Evolutionary conservation across 1,139 yeast genomes (phyloP).

Genomic region (Suhomyces taliae): DNA sequence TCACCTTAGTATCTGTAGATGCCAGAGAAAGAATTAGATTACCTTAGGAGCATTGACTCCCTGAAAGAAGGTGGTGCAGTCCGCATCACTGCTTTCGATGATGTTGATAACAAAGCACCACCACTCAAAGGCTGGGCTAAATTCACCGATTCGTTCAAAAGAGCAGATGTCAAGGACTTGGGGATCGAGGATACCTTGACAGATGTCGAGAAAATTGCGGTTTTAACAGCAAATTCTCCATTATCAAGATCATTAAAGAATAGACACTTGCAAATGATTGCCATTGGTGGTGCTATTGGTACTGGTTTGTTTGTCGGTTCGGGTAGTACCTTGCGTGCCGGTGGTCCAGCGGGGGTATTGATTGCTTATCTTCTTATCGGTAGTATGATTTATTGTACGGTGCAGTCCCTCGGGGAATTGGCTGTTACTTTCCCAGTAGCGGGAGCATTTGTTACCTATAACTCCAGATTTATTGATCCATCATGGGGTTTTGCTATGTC

Average conservation of each 20-base stretch:
- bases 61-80: conserved; percentile 43
- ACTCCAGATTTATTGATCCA: conserved; percentile 66
- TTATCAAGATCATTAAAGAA: conserved; percentile 60
- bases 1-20: conserved; percentile 14
- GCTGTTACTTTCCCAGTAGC: conserved; percentile 77
- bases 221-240: conserved; percentile 68
- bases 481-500: conserved; percentile 80
- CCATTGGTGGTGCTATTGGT: conserved; percentile 86
- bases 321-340: conserved; percentile 62
- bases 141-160: conserved; percentile 56
- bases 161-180: conserved; percentile 45
- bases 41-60: conserved; percentile 39
- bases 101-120: conserved; percentile 23
- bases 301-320: conserved; percentile 77
- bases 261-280: conserved; percentile 77
- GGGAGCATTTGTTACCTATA: conserved; percentile 75
- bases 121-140: conserved; percentile 37
- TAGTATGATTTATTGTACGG: conserved; percentile 67
- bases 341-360: conserved; percentile 80
- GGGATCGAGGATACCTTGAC: conserved; percentile 66
- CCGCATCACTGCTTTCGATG: conserved; percentile 41
- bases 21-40: conserved; percentile 46
- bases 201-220: conserved; percentile 67
- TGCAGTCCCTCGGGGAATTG: conserved; percentile 83
- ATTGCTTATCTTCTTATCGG: conserved; percentile 70